Conservation (phyloP, 257 asterid species). For the Vinca minor region DNA sequence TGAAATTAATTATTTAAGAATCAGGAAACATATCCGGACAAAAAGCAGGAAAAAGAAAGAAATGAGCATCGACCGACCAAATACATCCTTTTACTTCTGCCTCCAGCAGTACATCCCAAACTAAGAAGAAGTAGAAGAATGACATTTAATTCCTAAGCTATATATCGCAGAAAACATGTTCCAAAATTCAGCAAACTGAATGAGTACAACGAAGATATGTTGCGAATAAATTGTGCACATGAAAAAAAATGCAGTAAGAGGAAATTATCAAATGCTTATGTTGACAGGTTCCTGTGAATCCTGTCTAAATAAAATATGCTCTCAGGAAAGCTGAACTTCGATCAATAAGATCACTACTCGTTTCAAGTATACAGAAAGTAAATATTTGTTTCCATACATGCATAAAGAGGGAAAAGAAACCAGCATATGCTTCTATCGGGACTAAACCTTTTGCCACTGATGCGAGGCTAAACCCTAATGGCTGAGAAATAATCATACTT, state of each 20-base stretch:
- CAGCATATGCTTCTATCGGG: background rate
- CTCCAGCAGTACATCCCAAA: background rate
- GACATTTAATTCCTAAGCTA: background rate
- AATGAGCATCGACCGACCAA: background rate
- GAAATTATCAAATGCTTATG: background rate
- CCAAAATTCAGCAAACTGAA: background rate
- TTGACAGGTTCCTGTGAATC: no score
- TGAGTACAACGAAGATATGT: background rate
- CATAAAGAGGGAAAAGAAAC: background rate
- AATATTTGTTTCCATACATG: background rate
- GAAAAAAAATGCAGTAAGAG: background rate
- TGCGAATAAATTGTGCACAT: background rate
- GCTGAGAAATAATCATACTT: background rate
- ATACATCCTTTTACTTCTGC: background rate
- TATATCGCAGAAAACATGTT: background rate
- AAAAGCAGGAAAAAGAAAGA: background rate
- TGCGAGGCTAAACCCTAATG: background rate
- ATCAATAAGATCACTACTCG: background rate
- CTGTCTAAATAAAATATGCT: background rate
- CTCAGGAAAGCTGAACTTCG: background rate
- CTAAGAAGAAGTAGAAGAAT: background rate
- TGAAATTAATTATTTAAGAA: conserved; percentile 8
- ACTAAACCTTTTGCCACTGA: background rate
- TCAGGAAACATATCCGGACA: background rate
- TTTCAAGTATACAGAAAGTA: background rate